Percentiles rank a stretch among this genome's conserved stretches.
Conservation (phyloP, 1,284 basidiomycete species). For the Fereydounia khargensis region DNA sequence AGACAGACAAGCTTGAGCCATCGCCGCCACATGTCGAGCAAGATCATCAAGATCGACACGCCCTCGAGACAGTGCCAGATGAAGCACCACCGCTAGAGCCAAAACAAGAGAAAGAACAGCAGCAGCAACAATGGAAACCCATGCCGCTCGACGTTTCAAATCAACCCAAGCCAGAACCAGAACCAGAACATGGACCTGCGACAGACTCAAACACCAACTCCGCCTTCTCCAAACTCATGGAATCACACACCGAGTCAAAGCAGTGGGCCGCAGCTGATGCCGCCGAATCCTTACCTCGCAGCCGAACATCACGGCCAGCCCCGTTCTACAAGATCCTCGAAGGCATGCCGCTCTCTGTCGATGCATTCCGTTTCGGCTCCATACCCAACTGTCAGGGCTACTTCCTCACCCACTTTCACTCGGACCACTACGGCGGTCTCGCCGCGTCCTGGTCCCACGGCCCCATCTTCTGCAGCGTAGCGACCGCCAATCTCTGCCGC, state of each 20-base stretch:
- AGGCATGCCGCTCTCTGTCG: conserved; percentile 95
- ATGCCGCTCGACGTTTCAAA: too few species aligned
- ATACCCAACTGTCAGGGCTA: conserved; percentile 84
- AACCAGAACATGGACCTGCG: not conserved
- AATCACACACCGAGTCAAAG: conserved; percentile 40
- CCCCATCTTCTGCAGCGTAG: conserved; percentile 84
- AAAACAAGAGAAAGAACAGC: too few species aligned
- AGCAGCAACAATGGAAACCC: too few species aligned
- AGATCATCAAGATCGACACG: not conserved
- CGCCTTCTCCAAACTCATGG: conserved; percentile 44
- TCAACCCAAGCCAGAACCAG: not conserved
- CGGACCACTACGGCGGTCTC: conserved; percentile 60
- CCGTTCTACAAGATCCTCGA: conserved; percentile 66
- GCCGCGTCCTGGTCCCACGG: conserved; percentile 78
- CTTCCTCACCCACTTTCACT: conserved; percentile 66
- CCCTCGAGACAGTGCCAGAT: not conserved
- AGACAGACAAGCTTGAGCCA: not conserved
- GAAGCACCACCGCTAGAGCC: too few species aligned
- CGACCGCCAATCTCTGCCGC: conserved; percentile 83
- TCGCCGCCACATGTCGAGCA: not conserved
- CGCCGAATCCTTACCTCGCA: conserved; percentile 30
- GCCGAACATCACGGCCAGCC: conserved; percentile 20
- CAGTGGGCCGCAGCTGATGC: conserved; percentile 44
- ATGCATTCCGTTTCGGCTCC: conserved; percentile 88
- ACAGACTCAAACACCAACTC: not conserved